A percentile compares a stretch with the other conserved stretches of the same genome.
Evolutionary conservation across 257 asterid species (phyloP).

Genomic region (Rubia yunnanensis): DNA sequence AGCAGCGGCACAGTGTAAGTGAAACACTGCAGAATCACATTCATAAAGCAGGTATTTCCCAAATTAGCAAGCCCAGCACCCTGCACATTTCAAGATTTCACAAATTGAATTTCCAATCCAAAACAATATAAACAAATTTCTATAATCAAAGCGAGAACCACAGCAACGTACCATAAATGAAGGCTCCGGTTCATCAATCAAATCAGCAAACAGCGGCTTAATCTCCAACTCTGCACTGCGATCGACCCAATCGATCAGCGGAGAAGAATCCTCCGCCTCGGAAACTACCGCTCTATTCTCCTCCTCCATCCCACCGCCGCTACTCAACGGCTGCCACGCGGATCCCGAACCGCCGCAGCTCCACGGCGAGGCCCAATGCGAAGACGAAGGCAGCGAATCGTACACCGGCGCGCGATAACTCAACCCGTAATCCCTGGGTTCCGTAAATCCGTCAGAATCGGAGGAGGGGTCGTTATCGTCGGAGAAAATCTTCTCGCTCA

Average conservation of each 20-base stretch:
- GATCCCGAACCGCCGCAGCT: constrained; percentile 2
- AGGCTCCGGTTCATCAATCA: constrained; percentile 15
- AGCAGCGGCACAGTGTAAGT: constrained; percentile 74
- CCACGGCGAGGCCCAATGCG: constrained; percentile 31
- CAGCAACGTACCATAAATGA: constrained; percentile 10
- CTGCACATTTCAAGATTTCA: constrained; percentile 24
- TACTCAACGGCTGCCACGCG: background rate
- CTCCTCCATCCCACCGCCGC: constrained; percentile 7
- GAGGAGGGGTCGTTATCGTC: constrained; percentile 10
- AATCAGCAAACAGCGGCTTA: constrained; percentile 3
- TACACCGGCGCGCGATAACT: constrained; percentile 1
- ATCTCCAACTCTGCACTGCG: constrained; percentile 3
- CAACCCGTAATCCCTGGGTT: constrained; percentile 14
- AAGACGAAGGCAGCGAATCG: constrained; percentile 7
- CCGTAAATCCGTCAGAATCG: constrained; percentile 22
- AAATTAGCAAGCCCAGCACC: constrained; percentile 83
- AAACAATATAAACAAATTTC: background rate
- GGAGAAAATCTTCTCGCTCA: constrained; percentile 5
- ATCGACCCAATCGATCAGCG: background rate
- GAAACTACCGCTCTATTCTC: constrained; percentile 9
- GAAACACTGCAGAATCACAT: constrained; percentile 79
- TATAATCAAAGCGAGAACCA: background rate
- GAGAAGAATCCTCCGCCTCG: constrained; percentile 15
- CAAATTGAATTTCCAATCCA: background rate
- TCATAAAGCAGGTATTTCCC: constrained; percentile 89